Evolutionary conservation across 129 eudicot species (phyloP).

Genomic region (Erigeron canadensis): DNA sequence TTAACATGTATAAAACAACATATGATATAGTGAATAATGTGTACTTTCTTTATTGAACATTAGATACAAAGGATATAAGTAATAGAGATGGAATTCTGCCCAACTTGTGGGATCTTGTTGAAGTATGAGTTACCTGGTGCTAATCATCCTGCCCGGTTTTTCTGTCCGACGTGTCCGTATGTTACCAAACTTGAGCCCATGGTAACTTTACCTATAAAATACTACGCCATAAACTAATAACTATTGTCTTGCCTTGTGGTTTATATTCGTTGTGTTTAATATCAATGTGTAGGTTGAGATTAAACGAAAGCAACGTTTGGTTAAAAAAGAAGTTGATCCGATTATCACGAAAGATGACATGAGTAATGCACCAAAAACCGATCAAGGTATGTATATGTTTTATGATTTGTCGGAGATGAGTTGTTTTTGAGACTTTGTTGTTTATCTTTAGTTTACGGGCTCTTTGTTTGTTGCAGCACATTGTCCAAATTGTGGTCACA

Average conservation of each 20-base stretch:
- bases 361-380: constrained; percentile 51
- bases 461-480: constrained; percentile 39
- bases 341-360: constrained; percentile 57
- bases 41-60: neutral
- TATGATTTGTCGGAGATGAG: neutral
- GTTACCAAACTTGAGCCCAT: constrained; percentile 50
- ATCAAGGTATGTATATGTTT: constrained; percentile 43
- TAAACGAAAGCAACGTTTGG: constrained; percentile 56
- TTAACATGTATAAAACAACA: too few species aligned
- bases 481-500: constrained; percentile 61
- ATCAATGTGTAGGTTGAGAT: constrained; percentile 55
- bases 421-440: neutral
- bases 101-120: constrained; percentile 64
- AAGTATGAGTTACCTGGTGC: constrained; percentile 64
- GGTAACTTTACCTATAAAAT: constrained; percentile 34
- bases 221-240: neutral
- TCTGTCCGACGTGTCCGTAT: constrained; percentile 76
- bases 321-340: constrained; percentile 64
- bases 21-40: too few species aligned
- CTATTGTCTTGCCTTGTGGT: constrained; percentile 5
- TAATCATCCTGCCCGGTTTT: constrained; percentile 55
- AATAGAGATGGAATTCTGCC: constrained; percentile 72
- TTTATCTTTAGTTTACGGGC: neutral
- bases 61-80: neutral
- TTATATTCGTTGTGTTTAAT: neutral